phyloP scores from a whole-genome alignment of 139 green algal species.

The Chlamydomonas incerta region DNA sequence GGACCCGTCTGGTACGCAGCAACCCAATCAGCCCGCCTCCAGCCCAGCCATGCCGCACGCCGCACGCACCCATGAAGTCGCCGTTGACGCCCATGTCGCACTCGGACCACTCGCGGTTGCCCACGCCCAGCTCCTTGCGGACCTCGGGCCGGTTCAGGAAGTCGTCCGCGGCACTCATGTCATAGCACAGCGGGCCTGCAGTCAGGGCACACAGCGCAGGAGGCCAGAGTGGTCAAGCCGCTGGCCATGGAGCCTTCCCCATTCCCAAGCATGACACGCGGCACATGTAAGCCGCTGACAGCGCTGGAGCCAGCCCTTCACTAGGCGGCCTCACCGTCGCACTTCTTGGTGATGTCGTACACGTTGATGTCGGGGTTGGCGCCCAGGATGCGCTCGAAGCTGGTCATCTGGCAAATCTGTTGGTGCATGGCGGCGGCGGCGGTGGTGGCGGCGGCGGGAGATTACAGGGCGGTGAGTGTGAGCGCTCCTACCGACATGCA shows the following conservation, averaged over 20 bases:
- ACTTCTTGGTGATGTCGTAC: conserved; percentile 92
- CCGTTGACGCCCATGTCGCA: conserved; percentile 78
- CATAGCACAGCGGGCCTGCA: conserved; percentile 85
- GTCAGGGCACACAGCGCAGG: not conserved
- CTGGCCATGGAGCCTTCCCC: not conserved
- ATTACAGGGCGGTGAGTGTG: no score
- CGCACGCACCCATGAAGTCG: conserved; percentile 65
- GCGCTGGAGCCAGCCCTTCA: no score
- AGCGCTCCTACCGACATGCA: no score
- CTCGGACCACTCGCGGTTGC: conserved; percentile 67
- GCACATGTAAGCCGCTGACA: no score
- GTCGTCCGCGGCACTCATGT: conserved; percentile 63
- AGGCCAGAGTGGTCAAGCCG: not conserved
- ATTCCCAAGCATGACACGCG: no score
- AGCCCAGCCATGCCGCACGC: not conserved
- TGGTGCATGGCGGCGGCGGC: no score
- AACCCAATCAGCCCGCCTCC: no score
- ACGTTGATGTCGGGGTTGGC: conserved; percentile 67
- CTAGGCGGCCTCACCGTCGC: conserved; percentile 55
- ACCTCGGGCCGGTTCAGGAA: conserved; percentile 76
- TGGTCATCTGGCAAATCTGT: conserved; percentile 24
- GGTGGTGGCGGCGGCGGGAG: no score
- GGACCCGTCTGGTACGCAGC: no score
- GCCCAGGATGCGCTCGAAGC: conserved; percentile 56
- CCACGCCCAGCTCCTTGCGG: conserved; percentile 75